Conservation (phyloP, 768 basidiomycete species). For the Albatrellus ellisii region DNA sequence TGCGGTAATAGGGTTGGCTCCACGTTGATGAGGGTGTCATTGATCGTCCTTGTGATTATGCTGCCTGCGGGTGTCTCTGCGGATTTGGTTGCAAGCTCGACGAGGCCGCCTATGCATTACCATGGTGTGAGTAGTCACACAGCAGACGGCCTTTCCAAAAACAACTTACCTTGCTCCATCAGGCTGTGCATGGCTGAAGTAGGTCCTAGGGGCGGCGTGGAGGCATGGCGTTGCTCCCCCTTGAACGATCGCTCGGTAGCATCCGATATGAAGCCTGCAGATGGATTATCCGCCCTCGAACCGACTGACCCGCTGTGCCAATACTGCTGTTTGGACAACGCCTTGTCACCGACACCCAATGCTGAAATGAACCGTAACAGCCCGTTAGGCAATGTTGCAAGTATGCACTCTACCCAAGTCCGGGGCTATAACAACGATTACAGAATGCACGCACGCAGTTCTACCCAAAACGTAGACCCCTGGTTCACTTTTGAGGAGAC, state of each 20-base stretch:
- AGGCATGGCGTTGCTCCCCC: too few relatives aligned
- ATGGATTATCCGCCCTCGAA: too few relatives aligned
- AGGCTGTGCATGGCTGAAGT: slow-evolving; percentile 43
- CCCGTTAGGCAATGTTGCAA: neutral
- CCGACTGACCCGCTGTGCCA: too few relatives aligned
- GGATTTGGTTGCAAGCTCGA: slow-evolving; percentile 40
- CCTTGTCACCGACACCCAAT: slow-evolving; percentile 55
- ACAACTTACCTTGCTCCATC: slow-evolving; percentile 44
- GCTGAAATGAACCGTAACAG: slow-evolving; percentile 21
- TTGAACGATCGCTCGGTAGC: too few relatives aligned
- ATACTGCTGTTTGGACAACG: slow-evolving; percentile 22
- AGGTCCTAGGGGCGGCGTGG: slow-evolving; percentile 6
- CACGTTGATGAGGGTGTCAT: slow-evolving; percentile 17
- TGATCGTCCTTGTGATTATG: slow-evolving; percentile 31
- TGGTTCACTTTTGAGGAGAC: slow-evolving; percentile 31
- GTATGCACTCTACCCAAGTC: neutral
- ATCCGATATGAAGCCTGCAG: too few relatives aligned
- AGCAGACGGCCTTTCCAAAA: too few relatives aligned
- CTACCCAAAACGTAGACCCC: slow-evolving; percentile 87
- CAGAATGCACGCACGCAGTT: slow-evolving; percentile 35
- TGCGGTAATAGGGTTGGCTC: neutral
- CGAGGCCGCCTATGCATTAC: slow-evolving; percentile 32
- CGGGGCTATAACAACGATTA: too few relatives aligned
- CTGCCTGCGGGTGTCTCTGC: slow-evolving; percentile 20
- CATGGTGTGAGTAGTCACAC: neutral